Conservation (phyloP, 129 eudicot species). For the Flaveria ramosissima region DNA sequence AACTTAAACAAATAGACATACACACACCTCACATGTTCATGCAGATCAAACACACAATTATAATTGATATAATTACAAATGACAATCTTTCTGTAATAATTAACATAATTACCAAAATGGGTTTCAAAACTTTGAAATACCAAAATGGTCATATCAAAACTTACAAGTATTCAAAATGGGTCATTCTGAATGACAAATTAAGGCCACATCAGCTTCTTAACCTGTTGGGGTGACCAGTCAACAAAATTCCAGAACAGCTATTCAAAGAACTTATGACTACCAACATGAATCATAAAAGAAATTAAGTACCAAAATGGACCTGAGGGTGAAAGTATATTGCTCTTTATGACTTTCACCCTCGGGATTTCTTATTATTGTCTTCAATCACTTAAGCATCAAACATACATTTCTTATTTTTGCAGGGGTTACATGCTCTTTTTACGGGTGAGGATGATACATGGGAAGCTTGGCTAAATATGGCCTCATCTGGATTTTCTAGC, state of each 20-base stretch:
- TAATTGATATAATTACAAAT: neutral
- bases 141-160: neutral
- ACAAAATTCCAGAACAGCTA: neutral
- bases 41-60: neutral
- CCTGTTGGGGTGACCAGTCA: neutral
- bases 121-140: neutral
- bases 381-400: neutral
- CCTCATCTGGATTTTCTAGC: slow-evolving; percentile 73
- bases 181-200: neutral
- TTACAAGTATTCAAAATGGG: neutral
- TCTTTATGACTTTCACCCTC: neutral
- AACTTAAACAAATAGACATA: neutral
- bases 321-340: neutral
- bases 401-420: slow-evolving; percentile 22
- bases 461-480: slow-evolving; percentile 90
- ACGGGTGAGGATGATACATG: slow-evolving; percentile 99
- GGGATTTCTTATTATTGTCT: neutral
- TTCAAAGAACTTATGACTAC: neutral
- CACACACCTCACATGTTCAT: neutral
- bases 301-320: neutral
- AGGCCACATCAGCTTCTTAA: neutral
- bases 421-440: slow-evolving; percentile 98
- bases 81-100: neutral
- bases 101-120: neutral
- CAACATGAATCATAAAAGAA: neutral